Percentiles rank a stretch among this genome's conserved stretches.
Conservation (phyloP, 352 stramenopile species). For the Phytophthora chlamydospora region DNA sequence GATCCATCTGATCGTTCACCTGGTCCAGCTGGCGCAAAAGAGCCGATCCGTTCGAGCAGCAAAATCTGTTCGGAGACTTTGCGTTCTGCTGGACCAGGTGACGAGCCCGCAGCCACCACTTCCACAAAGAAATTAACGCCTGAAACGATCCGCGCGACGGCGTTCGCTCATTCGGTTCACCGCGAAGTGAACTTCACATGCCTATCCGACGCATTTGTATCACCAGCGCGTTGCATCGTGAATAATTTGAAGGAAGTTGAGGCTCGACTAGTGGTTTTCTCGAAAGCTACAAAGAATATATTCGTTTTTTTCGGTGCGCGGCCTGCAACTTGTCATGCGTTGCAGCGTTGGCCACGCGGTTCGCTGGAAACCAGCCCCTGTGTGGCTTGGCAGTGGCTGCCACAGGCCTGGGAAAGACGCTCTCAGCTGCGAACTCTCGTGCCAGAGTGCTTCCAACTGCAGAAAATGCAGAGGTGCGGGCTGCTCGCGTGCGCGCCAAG, state of each 20-base stretch:
- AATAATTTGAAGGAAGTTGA: too few relatives aligned
- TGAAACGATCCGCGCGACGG: constrained; percentile 4
- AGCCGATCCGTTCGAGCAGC: constrained; percentile 33
- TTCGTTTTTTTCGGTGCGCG: too few relatives aligned
- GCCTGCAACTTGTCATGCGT: too few relatives aligned
- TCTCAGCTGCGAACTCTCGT: constrained; percentile 12
- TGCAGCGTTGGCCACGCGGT: constrained; percentile 14
- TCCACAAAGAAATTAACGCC: constrained; percentile 1
- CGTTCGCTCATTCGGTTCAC: constrained; percentile 1
- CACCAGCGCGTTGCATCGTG: too few relatives aligned
- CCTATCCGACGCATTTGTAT: too few relatives aligned
- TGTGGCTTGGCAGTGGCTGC: constrained; percentile 17
- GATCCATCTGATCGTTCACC: constrained; percentile 29
- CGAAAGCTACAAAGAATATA: too few relatives aligned
- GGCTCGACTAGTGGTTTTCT: too few relatives aligned
- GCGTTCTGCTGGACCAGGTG: constrained; percentile 29
- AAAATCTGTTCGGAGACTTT: constrained; percentile 32
- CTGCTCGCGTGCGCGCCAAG: constrained; percentile 27
- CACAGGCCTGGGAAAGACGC: constrained; percentile 11
- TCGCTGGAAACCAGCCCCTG: constrained; percentile 17
- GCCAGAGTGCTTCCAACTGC: constrained; percentile 6
- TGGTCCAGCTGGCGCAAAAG: constrained; percentile 18
- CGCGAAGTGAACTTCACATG: background rate
- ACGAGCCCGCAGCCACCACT: constrained; percentile 7
- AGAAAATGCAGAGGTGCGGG: constrained; percentile 15